Conservation (phyloP, 2,329 filamentous ascomycete species). For the Phyllosticta capitalensis region DNA sequence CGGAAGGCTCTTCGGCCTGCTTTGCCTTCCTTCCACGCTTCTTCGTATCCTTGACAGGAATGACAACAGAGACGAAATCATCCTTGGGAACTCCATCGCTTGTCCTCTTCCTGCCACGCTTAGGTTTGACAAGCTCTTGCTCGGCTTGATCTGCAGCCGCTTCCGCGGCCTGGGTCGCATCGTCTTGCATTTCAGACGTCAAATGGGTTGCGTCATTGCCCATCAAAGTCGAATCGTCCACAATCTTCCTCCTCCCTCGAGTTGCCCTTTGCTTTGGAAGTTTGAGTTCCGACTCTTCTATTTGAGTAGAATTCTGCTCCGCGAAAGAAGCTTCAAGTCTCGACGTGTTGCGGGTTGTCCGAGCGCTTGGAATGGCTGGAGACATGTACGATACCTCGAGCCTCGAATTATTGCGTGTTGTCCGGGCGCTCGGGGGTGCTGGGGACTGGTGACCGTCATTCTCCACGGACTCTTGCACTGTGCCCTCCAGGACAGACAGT, state of each 20-base stretch:
- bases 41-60: conserved; percentile 9
- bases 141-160: background rate
- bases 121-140: conserved; percentile 14
- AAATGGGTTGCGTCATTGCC: conserved; percentile 18
- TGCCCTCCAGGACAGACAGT: background rate
- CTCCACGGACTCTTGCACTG: background rate
- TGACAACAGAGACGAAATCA: conserved; percentile 14
- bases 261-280: background rate
- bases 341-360: background rate
- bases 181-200: conserved; percentile 17
- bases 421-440: background rate
- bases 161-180: conserved; percentile 5
- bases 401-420: background rate
- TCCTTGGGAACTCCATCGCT: conserved; percentile 28
- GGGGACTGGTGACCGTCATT: background rate
- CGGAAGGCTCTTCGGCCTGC: conserved; percentile 9
- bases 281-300: background rate
- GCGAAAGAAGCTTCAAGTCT: background rate
- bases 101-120: conserved; percentile 27
- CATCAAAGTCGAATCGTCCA: conserved; percentile 2
- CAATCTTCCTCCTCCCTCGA: conserved; percentile 1
- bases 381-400: background rate
- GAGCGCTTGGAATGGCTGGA: background rate
- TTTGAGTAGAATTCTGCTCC: background rate
- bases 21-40: conserved; percentile 12